phyloP scores from a whole-genome alignment of 192 early-diverging fungal species.

The Thamnidium elegans region DNA sequence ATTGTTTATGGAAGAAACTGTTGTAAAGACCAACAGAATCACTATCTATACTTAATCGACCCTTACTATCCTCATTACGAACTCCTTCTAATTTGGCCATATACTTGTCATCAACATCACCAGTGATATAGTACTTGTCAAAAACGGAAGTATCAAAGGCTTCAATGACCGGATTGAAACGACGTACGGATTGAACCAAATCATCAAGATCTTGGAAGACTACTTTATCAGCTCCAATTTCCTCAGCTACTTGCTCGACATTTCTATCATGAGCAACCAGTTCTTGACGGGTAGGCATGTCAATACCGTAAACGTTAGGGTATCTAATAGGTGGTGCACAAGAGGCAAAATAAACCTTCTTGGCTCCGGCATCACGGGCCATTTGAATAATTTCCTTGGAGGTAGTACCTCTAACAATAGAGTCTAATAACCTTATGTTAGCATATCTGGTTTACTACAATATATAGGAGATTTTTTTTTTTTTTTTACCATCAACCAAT shows the following conservation, averaged over 20 bases:
- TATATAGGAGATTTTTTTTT: neutral
- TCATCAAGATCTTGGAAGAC: conserved; percentile 91
- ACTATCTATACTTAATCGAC: conserved; percentile 13
- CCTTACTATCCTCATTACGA: conserved; percentile 36
- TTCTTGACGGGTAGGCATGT: conserved; percentile 95
- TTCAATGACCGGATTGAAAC: conserved; percentile 83
- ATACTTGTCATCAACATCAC: conserved; percentile 70
- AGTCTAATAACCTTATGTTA: conserved; percentile 52
- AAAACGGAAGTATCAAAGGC: conserved; percentile 97
- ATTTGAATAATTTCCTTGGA: conserved; percentile 99
- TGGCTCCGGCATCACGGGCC: conserved; percentile 97
- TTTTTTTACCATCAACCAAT: conserved; percentile 82
- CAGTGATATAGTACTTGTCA: conserved; percentile 90
- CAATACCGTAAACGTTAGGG: conserved; percentile 99
- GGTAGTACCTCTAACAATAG: conserved; percentile 99
- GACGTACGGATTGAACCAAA: conserved; percentile 76
- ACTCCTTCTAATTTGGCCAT: conserved; percentile 51
- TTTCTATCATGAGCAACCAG: conserved; percentile 79
- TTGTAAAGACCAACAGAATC: conserved; percentile 35
- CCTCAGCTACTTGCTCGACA: conserved; percentile 80
- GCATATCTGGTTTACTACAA: conserved; percentile 7
- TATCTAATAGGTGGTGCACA: conserved; percentile 94
- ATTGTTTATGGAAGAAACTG: conserved; percentile 13
- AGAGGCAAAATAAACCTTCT: conserved; percentile 99
- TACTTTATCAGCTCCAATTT: conserved; percentile 90